Evolutionary conservation across 2,329 filamentous ascomycete genomes (phyloP), one percentile per base, ranked within the genome.

Genomic region (Dactylellina haptotyla): DNA sequence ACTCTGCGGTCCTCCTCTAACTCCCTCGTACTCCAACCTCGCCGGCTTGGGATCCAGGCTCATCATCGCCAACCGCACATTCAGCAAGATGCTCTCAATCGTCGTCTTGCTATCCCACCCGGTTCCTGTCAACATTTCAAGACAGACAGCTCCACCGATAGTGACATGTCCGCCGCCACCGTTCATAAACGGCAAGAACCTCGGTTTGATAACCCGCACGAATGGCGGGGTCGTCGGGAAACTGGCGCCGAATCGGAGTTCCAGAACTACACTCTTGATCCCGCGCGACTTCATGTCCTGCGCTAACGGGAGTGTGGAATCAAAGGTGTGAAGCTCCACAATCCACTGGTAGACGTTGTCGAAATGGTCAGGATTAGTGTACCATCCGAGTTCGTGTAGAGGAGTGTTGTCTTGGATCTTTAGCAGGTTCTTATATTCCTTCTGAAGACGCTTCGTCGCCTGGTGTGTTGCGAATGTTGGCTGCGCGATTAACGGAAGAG

Each of bases 151-250:
- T 1, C 93, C 93, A 23, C 93, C 93, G 1, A 84, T 82, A 0
- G 93, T 96, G 71, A 97, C 89, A 79, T 97, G 91, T 0, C 93
- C 93, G 23, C 93, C 93, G 18, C 93, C 93, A 3, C 92, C 92
- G 3, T 83, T 77, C 25, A 83, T 79, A 78, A 94, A 94, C 1
- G 87, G 84, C 18, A 94, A 80, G 80, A 97, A 94, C 3, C 89
- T 88, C 0, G 93, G 93, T 4, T 90, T 87, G 59, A 97, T 85
- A 14, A 97, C 88, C 4, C 93, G 89, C 26, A 96, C 87, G 78
- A 97, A 96, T 0, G 93, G 93, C 2, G 93, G 93, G 0, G 87
- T 85, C 78, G 90, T 87, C 0, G 93, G 93, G 76, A 88, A 96
- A 53, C 89, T 85, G 12, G 86, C 84, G 1, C 90, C 88, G 78